Percentiles rank a stretch among this genome's conserved stretches.
Conservation (phyloP, 176 grass and related monocot species). For the Oryza meyeriana region DNA sequence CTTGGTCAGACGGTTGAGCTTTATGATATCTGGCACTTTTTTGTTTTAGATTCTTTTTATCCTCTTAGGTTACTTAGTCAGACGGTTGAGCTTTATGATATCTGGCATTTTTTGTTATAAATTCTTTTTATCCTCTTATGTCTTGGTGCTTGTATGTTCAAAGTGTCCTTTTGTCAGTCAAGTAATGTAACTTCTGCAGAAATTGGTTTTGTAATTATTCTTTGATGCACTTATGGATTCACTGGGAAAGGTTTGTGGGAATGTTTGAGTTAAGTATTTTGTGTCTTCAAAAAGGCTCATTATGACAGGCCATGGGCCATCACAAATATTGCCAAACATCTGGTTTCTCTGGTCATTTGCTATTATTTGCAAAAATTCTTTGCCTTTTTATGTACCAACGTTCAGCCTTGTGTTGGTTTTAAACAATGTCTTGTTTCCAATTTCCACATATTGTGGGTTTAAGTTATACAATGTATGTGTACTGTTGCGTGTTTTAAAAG, state of each 20-base stretch:
- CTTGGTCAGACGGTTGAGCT: neutral
- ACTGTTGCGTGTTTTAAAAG: neutral
- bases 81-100: neutral
- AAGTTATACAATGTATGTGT: neutral
- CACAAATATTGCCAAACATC: neutral
- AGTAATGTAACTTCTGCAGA: neutral
- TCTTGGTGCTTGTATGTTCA: neutral
- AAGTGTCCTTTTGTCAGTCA: neutral
- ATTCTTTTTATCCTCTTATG: neutral
- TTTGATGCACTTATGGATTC: neutral
- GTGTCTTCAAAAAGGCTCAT: neutral
- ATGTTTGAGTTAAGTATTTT: neutral
- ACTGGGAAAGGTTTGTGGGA: neutral
- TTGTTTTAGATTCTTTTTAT: neutral
- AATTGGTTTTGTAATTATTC: neutral
- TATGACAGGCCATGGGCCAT: neutral
- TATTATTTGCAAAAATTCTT: neutral
- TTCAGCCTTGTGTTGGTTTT: neutral
- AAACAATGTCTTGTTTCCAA: neutral
- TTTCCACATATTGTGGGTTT: neutral
- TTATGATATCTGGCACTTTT: neutral
- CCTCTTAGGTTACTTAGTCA: neutral
- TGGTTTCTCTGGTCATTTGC: neutral
- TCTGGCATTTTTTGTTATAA: neutral
- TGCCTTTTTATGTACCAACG: neutral